phyloP scores from a whole-genome alignment of 2,329 filamentous ascomycete genomes.

The Hymenoscyphus occultus region DNA sequence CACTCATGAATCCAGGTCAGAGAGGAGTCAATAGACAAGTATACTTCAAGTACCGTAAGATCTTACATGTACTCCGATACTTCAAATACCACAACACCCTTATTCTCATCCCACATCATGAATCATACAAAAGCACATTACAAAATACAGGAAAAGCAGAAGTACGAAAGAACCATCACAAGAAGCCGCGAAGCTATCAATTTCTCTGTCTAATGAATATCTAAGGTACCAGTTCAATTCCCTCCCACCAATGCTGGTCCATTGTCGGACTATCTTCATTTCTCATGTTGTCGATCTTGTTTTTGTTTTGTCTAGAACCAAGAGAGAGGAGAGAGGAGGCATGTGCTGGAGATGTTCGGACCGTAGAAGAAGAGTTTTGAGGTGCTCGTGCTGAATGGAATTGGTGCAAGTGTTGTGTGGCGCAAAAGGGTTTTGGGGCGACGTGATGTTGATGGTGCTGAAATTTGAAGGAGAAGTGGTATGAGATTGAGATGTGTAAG shows the following conservation, averaged over 20 bases:
- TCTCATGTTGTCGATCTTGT: not conserved
- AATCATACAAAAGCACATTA: no score
- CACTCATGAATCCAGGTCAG: no score
- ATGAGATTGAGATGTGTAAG: not conserved
- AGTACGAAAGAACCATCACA: not conserved
- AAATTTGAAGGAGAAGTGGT: not conserved
- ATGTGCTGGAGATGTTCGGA: conserved; percentile 1
- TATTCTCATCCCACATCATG: no score
- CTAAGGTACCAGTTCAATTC: not conserved
- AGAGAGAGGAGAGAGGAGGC: conserved; percentile 1
- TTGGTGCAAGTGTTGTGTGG: not conserved
- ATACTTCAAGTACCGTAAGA: no score
- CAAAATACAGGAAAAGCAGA: not conserved
- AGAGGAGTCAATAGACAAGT: no score
- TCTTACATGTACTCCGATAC: no score
- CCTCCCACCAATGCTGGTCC: not conserved
- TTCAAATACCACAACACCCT: no score
- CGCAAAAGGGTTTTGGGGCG: not conserved
- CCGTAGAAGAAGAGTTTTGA: not conserved
- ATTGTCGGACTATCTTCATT: not conserved
- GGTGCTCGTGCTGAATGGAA: conserved; percentile 2
- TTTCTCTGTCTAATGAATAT: conserved; percentile 11
- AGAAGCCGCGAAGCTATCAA: conserved; percentile 13
- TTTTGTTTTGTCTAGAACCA: not conserved
- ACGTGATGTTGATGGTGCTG: not conserved